Evolutionary conservation across 192 early-diverging fungal species (phyloP).

Genomic region (Powellomyces hirtus): DNA sequence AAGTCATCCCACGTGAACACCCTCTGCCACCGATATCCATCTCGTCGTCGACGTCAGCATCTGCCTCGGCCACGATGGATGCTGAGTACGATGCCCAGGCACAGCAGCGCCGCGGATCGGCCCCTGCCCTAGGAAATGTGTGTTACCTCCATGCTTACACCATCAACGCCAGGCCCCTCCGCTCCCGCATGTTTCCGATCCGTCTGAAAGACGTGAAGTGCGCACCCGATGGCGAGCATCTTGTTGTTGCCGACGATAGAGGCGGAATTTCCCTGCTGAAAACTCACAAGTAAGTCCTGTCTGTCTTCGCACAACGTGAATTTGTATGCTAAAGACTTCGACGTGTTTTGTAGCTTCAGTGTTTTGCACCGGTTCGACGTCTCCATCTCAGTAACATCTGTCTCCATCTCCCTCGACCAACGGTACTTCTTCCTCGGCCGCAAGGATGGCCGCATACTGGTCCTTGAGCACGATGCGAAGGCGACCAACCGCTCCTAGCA

Average conservation of each 20-base stretch:
- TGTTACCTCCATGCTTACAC: constrained; percentile 35
- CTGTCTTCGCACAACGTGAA: no score
- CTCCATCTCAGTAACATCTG: constrained; percentile 3
- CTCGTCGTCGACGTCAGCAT: background rate
- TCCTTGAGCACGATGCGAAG: constrained; percentile 23
- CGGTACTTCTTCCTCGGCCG: constrained; percentile 35
- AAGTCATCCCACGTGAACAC: constrained; percentile 8
- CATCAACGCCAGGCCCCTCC: constrained; percentile 30
- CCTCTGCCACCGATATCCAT: background rate
- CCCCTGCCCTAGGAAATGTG: background rate
- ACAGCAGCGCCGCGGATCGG: background rate
- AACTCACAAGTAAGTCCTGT: constrained; percentile 18
- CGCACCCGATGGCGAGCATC: constrained; percentile 12
- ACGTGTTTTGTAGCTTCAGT: constrained; percentile 19
- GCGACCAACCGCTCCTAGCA: background rate
- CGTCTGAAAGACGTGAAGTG: constrained; percentile 16
- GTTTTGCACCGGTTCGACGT: constrained; percentile 33
- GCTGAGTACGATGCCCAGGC: background rate
- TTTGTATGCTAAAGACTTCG: no score
- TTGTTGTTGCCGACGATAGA: constrained; percentile 26
- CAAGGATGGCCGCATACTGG: constrained; percentile 30
- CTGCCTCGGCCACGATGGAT: background rate
- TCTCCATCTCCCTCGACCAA: constrained; percentile 22
- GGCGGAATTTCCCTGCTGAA: constrained; percentile 26
- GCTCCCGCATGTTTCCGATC: constrained; percentile 20